Conservation (phyloP, 148 eudicot species). For the Vaccinium vitisidaea region DNA sequence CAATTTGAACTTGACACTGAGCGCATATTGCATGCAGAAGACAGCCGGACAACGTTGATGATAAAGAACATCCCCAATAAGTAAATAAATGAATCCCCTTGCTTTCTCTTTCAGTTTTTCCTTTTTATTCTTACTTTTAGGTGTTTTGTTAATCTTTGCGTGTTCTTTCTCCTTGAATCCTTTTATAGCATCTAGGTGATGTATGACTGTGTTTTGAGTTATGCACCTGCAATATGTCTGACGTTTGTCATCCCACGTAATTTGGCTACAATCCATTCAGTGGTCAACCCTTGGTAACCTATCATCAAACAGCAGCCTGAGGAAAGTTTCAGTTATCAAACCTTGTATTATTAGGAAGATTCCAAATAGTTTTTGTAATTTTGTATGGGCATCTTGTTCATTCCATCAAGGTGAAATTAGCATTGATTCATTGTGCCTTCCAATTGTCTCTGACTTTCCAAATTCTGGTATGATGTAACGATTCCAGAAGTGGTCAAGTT, state of each 20-base stretch:
- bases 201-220: neutral
- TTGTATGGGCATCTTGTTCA: neutral
- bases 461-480: neutral
- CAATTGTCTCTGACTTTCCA: constrained; percentile 1
- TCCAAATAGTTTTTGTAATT: neutral
- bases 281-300: no score
- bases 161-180: neutral
- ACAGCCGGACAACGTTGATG: constrained; percentile 67
- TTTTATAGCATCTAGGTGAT: neutral
- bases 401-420: neutral
- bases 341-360: no score
- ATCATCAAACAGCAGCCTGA: neutral
- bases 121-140: neutral
- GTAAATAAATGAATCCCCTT: constrained; percentile 34
- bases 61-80: constrained; percentile 83
- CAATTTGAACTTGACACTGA: constrained; percentile 77
- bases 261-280: neutral
- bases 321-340: constrained; percentile 3
- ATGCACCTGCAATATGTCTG: neutral
- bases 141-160: neutral
- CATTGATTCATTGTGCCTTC: constrained; percentile 12
- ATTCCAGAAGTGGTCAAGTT: neutral
- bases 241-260: neutral
- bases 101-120: neutral
- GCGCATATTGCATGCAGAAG: constrained; percentile 63